These are phyloP conservation scores for Ilyonectria sp. DNA, from an alignment of 2,329 filamentous ascomycete species.

Conservation along the genomic window DNA sequence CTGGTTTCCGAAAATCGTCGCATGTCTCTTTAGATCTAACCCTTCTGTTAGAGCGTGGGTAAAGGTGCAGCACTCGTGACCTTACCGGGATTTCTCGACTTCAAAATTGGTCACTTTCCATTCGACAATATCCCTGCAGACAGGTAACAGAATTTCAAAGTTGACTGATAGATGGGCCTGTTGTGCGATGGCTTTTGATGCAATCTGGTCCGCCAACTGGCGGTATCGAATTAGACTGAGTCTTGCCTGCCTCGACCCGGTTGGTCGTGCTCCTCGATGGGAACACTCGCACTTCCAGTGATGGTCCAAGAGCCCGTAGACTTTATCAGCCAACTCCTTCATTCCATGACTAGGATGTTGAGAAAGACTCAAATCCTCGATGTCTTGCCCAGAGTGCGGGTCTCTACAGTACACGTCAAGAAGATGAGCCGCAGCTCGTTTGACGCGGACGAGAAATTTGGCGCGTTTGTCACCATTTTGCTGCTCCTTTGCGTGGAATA, in stretches of 20 bases:
- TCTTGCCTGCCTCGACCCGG: not conserved
- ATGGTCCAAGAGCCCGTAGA: not conserved
- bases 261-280: not conserved
- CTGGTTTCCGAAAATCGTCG: not conserved
- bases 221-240: not conserved
- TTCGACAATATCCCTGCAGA: not conserved
- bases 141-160: not conserved
- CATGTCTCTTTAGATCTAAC: not conserved
- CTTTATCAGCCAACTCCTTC: not conserved
- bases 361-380: not conserved
- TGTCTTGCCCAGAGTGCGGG: not conserved
- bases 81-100: not conserved
- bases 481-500: not conserved
- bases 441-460: not conserved
- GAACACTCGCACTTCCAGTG: not conserved
- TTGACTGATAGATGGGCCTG: not conserved
- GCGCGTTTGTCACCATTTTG: not conserved
- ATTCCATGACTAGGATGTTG: not conserved
- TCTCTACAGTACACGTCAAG: not conserved
- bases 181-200: not conserved
- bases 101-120: not conserved
- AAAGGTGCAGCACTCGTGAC: too few species aligned
- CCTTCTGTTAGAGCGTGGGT: not conserved
- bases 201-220: not conserved
- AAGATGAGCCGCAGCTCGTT: not conserved